Base-by-base conservation (phyloP, 2,329 filamentous ascomycete species). In the Orbilia oligospora region DNA sequence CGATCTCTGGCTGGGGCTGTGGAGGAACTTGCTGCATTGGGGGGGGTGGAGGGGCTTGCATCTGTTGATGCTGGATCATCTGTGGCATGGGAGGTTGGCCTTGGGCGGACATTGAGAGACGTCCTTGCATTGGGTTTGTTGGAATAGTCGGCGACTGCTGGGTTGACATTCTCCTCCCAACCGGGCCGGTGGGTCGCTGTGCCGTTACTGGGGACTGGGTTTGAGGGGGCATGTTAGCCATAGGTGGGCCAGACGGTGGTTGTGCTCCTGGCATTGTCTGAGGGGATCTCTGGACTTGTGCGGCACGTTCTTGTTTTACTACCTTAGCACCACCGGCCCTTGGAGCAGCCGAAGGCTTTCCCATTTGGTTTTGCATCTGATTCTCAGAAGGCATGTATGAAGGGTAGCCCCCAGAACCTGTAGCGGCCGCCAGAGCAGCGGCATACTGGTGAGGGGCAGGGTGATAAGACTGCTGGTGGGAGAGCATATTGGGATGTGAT, bases 1-100 rank as follows among this genome's bases (percentile, higher is more conserved):
- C 87, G 2, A 96, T 90, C 83, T 97, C 94, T 6, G 93, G 93
- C 0, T 93, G 95, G 80, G 93, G 90, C 2, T 90, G 89, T 76
- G 90, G 90, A 80, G 89, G 89, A 85, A 91, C 91, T n/a, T 86
- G 85, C 10, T 85, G 84, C 51, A 85, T 85, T 66, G 87, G 85
- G 18, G 86, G 85, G 14, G 86, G 84, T 38, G 85, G 85, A 68
- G 87, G 85, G 84, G 69, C 68, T 51, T 80, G 76, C 55, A 81
- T 81, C 22, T 78, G 80, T 61, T 73, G 79, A 71, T 82, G 81
- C 65, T 81, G 81, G 36, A 77, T 79, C 76, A 79, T 71, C 58
- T 79, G 76, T 49, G 67, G 65, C 76, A 79, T 79, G 30, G 76
- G 36, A 41, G 76, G 70, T 30, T 73, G 76, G 3, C 56, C 64